Percentiles rank a stretch among this genome's conserved stretches.
phyloP scores from a whole-genome alignment of 768 basidiomycete species.

The Chlorophyllum brunneum region DNA sequence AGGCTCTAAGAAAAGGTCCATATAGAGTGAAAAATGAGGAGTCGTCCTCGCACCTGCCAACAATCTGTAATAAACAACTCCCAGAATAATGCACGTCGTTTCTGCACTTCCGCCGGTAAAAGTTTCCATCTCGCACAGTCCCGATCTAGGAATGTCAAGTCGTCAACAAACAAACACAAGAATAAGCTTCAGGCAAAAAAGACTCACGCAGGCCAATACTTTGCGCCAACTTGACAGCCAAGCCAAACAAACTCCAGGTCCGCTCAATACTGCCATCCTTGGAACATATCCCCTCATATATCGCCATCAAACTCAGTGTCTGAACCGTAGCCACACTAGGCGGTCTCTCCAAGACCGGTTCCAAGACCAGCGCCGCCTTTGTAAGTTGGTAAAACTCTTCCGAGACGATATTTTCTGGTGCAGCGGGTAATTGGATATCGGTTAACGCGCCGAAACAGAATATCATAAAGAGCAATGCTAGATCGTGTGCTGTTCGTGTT shows the following conservation, averaged over 20 bases:
- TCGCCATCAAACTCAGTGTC: slow-evolving; percentile 61
- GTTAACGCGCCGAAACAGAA: slow-evolving; percentile 62
- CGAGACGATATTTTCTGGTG: slow-evolving; percentile 49
- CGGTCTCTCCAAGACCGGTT: slow-evolving; percentile 66
- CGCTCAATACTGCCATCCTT: slow-evolving; percentile 68
- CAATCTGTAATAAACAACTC: slow-evolving; percentile 71
- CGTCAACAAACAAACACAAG: slow-evolving; percentile 9
- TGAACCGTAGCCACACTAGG: slow-evolving; percentile 72
- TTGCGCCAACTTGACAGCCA: slow-evolving; percentile 64
- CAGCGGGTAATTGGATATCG: slow-evolving; percentile 47
- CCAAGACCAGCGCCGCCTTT: slow-evolving; percentile 60
- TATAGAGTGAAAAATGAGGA: neutral
- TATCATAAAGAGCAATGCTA: slow-evolving; percentile 58
- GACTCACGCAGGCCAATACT: slow-evolving; percentile 68
- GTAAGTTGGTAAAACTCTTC: slow-evolving; percentile 57
- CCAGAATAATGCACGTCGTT: slow-evolving; percentile 69
- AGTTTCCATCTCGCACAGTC: slow-evolving; percentile 72
- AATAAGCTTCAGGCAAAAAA: neutral
- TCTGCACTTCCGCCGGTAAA: slow-evolving; percentile 59
- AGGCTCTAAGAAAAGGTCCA: slow-evolving; percentile 43
- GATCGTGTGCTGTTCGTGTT: slow-evolving; percentile 44
- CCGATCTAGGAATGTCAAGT: slow-evolving; percentile 42
- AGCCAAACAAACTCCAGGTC: slow-evolving; percentile 63
- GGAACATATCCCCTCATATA: slow-evolving; percentile 65
- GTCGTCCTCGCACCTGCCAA: slow-evolving; percentile 52